phyloP scores from a whole-genome alignment of 2,329 filamentous ascomycete genomes.

The Gaeumannomyces tritici region DNA sequence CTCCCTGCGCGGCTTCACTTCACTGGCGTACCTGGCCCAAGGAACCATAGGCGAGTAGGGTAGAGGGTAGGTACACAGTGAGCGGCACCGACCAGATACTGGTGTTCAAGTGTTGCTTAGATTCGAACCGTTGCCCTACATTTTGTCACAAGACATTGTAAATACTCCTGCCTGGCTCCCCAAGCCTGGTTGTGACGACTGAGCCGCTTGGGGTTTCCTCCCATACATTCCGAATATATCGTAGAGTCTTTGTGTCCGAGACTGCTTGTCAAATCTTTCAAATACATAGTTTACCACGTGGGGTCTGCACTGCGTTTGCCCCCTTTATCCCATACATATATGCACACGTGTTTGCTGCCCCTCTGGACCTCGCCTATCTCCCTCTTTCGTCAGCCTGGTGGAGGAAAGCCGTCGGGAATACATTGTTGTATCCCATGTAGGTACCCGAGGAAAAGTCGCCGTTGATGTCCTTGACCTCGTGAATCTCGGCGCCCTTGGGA shows the following conservation, averaged over 20 bases:
- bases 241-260: not conserved
- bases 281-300: too few relatives aligned
- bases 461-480: slow-evolving; percentile 79
- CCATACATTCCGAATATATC: not conserved
- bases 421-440: slow-evolving; percentile 69
- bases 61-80: too few relatives aligned
- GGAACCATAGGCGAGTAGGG: too few relatives aligned
- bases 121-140: not conserved
- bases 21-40: too few relatives aligned
- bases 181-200: too few relatives aligned
- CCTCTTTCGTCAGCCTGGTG: not conserved
- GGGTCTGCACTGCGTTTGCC: not conserved
- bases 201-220: not conserved
- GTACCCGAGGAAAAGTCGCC: slow-evolving; percentile 84
- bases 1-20: too few relatives aligned
- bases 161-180: not conserved
- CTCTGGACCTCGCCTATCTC: not conserved
- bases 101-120: not conserved
- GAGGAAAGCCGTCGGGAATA: slow-evolving; percentile 77
- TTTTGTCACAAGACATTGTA: not conserved
- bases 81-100: too few relatives aligned
- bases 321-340: not conserved
- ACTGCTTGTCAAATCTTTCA: too few relatives aligned
- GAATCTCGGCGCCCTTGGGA: slow-evolving; percentile 71
- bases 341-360: not conserved